Percentiles rank a stretch among this genome's conserved stretches.
phyloP scores from a whole-genome alignment of 2,329 filamentous ascomycete species.

The Trichoderma asperellum region DNA sequence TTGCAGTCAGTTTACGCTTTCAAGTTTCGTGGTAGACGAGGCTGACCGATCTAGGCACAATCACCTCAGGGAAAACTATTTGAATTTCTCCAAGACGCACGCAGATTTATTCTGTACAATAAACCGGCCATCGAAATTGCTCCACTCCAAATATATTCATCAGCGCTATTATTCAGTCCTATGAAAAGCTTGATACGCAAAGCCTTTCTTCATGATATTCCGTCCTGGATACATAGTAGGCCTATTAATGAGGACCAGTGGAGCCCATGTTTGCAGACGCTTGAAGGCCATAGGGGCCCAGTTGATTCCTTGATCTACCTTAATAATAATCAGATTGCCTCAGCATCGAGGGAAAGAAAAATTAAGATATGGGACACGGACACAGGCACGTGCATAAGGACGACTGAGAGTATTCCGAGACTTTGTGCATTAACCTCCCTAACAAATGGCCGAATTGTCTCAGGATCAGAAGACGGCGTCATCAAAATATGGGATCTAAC shows the following conservation, averaged over 20 bases:
- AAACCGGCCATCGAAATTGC: constrained; percentile 36
- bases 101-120: constrained; percentile 37
- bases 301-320: not conserved
- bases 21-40: not conserved
- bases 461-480: not conserved
- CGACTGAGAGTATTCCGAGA: accelerated
- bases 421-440: not conserved
- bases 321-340: not conserved
- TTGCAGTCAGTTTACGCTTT: constrained; percentile 20
- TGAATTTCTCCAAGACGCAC: constrained; percentile 37
- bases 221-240: constrained; percentile 8
- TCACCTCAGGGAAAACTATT: not conserved
- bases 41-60: constrained; percentile 4
- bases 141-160: constrained; percentile 42
- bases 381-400: not conserved
- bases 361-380: not conserved
- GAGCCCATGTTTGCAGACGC: constrained; percentile 19
- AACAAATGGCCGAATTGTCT: constrained; percentile 3
- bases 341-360: not conserved
- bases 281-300: constrained; percentile 12
- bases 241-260: not conserved
- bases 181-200: constrained; percentile 32
- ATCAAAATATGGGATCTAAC: constrained; percentile 12
- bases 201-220: constrained; percentile 20
- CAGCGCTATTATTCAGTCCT: constrained; percentile 42